Conservation (phyloP, 352 stramenopile genomes). For the Globisporangium ultimum region DNA sequence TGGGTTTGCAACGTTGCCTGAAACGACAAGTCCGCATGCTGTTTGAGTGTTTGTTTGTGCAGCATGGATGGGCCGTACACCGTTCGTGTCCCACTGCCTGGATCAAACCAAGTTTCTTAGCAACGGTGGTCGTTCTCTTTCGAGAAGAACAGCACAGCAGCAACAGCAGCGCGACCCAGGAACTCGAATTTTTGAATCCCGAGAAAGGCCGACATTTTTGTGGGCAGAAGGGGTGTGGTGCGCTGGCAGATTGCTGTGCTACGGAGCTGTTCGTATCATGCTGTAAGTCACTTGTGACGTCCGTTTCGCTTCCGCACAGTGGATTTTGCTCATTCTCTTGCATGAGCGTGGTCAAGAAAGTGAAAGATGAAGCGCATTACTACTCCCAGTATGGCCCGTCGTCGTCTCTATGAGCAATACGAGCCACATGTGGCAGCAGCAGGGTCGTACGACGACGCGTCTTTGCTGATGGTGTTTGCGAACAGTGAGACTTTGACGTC, state of each 20-base stretch:
- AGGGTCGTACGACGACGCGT: not conserved
- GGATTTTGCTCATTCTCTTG: not conserved
- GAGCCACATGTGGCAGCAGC: not conserved
- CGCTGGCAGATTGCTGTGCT: too few species aligned
- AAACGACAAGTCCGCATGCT: too few species aligned
- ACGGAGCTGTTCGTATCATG: not conserved
- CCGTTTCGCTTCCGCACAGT: not conserved
- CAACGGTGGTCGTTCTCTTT: not conserved
- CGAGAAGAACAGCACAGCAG: not conserved
- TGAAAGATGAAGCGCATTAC: conserved; percentile 1
- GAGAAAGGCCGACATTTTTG: not conserved
- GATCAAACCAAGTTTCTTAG: not conserved
- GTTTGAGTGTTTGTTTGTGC: too few species aligned
- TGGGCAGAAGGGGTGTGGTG: not conserved
- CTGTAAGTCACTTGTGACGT: not conserved
- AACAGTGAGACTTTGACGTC: too few species aligned
- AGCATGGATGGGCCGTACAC: too few species aligned
- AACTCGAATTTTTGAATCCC: not conserved
- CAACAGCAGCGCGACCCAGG: not conserved
- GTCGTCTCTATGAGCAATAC: not conserved
- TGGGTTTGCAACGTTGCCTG: too few species aligned
- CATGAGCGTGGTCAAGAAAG: not conserved
- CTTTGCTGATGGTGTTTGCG: not conserved
- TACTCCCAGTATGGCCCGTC: not conserved
- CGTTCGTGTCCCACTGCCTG: too few species aligned